Conservation (phyloP, 805 yeast species). For the Vanderwaltozyma tropicalis region DNA sequence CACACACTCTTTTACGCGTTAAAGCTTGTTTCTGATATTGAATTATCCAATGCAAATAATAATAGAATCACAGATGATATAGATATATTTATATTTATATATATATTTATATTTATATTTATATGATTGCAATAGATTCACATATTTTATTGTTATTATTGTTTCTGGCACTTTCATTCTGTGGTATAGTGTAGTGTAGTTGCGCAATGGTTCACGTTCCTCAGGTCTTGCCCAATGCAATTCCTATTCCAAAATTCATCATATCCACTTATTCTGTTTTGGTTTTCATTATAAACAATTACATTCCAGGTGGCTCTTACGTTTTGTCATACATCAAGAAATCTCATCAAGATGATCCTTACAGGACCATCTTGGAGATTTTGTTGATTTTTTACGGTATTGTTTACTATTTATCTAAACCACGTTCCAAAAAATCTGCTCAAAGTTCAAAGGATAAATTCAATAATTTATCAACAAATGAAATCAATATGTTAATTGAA, state of each 20-base stretch:
- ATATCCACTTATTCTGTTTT: conserved; percentile 14
- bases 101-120: too few relatives aligned
- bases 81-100: too few relatives aligned
- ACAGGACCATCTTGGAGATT: conserved; percentile 75
- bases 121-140: too few relatives aligned
- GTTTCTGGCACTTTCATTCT: too few relatives aligned
- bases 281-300: conserved; percentile 11
- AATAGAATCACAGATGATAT: too few relatives aligned
- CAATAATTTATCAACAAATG: conserved; percentile 37
- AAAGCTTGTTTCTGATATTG: too few relatives aligned
- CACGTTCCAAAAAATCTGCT: conserved; percentile 44
- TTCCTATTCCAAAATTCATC: conserved; percentile 23
- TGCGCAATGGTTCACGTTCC: conserved; percentile 16
- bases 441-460: conserved; percentile 1
- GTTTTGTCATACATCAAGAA: conserved; percentile 64
- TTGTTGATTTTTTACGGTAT: conserved; percentile 71
- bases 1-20: too few relatives aligned
- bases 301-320: conserved; percentile 24
- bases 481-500: conserved; percentile 69
- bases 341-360: conserved; percentile 89
- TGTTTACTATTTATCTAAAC: conserved; percentile 59
- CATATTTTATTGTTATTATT: too few relatives aligned
- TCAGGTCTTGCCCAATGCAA: conserved; percentile 19
- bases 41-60: too few relatives aligned
- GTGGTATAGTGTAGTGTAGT: too few relatives aligned